phyloP scores from a whole-genome alignment of 768 basidiomycete species.

The Amanita rubescens region DNA sequence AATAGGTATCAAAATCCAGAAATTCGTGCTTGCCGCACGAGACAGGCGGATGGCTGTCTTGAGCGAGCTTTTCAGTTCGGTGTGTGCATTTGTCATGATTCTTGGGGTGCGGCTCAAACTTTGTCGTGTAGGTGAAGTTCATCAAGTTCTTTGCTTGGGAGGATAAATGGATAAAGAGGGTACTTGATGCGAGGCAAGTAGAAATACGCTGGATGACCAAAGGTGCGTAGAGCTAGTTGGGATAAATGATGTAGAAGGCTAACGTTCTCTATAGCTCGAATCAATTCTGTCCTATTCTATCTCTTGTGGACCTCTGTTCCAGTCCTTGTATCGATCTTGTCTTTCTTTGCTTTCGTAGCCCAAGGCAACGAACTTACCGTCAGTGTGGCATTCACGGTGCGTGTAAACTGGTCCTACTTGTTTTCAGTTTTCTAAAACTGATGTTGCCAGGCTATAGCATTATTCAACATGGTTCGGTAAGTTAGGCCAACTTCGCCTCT shows the following conservation, averaged over 20 bases:
- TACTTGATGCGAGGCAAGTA: constrained; percentile 50
- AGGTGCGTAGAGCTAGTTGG: constrained; percentile 26
- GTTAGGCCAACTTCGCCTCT: constrained; percentile 6
- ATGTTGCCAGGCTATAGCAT: constrained; percentile 52
- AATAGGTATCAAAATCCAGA: constrained; percentile 53
- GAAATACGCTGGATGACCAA: constrained; percentile 79
- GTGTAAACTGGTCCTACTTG: constrained; percentile 15
- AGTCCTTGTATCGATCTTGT: constrained; percentile 70
- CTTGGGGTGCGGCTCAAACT: not conserved
- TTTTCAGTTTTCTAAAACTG: not conserved
- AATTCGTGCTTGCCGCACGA: constrained; percentile 49
- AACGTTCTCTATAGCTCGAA: constrained; percentile 36
- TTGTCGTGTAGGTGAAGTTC: constrained; percentile 48
- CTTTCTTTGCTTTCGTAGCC: constrained; percentile 68
- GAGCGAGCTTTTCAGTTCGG: constrained; percentile 69
- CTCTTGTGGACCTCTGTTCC: constrained; percentile 72
- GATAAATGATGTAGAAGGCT: not conserved
- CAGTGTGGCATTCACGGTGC: constrained; percentile 75
- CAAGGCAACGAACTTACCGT: constrained; percentile 72
- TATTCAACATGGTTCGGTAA: constrained; percentile 83
- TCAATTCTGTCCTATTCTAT: constrained; percentile 68
- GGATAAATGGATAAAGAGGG: constrained; percentile 64
- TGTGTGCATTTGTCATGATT: constrained; percentile 20
- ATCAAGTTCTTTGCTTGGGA: constrained; percentile 86
- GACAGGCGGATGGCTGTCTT: constrained; percentile 76